Conservation (phyloP, 169 alveolate genomes). For the Eimeria falciformis region DNA sequence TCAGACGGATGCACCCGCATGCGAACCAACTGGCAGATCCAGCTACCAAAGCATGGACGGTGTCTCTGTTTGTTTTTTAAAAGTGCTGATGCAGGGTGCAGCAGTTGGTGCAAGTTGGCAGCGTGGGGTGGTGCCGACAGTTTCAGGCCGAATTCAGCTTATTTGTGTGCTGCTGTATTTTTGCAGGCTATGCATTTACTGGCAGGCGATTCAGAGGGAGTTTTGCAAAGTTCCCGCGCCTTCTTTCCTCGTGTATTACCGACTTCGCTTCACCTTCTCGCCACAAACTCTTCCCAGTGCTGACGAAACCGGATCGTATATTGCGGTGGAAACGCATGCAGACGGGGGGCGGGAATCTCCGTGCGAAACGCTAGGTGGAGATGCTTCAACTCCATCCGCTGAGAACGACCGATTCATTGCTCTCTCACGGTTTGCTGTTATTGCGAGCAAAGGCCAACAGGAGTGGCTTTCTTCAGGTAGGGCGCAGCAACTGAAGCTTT, state of each 20-base stretch:
- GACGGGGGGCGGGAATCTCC: no score
- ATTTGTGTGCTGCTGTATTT: no score
- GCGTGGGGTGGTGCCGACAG: no score
- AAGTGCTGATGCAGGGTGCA: no score
- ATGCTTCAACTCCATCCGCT: no score
- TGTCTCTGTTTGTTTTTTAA: no score
- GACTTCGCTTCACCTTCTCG: constrained; percentile 25
- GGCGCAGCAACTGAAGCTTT: no score
- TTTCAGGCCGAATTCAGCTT: no score
- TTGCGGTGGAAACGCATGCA: background rate
- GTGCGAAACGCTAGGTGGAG: no score
- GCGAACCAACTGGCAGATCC: background rate
- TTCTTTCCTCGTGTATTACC: constrained; percentile 59
- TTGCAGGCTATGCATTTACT: constrained; percentile 70
- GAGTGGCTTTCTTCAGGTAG: constrained; percentile 46
- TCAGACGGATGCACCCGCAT: background rate
- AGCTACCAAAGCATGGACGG: no score
- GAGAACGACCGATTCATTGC: constrained; percentile 5
- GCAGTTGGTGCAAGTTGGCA: no score
- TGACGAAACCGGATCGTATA: background rate
- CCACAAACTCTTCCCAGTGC: constrained; percentile 16
- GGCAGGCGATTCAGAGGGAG: constrained; percentile 72
- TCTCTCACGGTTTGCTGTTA: constrained; percentile 31
- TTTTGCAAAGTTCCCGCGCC: constrained; percentile 66
- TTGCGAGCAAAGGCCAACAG: constrained; percentile 58